Evolutionary conservation across 495 filamentous ascomycete species (phyloP), one percentile per base, ranked within the genome.

Genomic region (Coniosporium apollinis): DNA sequence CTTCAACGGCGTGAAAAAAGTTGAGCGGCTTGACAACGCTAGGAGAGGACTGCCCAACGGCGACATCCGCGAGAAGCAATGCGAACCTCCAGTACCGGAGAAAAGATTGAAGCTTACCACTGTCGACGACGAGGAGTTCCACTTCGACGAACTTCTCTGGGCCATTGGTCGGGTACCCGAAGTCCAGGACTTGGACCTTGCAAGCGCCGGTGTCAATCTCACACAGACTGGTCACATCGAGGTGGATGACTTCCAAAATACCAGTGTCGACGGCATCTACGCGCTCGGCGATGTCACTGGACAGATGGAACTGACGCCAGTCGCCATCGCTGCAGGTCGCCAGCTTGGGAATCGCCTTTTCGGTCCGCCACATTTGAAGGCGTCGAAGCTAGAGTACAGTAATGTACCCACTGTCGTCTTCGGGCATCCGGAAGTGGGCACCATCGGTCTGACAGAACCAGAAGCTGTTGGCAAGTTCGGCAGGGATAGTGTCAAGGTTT

Each of bases 321-420:
- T 74, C 19, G 69, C 70, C 9, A 73, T 75, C 40, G 69, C 70
- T 26, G 68, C 70, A 21, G 70, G 70, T 33, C 65, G 70, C 19
- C 60, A 67, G 43, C 60, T 74, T 3, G 61, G 62, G 11, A 71
- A 58, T 54, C 70, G 69, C 15, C 51, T 75, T 43, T 75, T 75
- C 41, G 68, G 69, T 4, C 57, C 59, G 16, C 44, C 57, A 6
- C 56, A 70, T 41, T 48, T 70, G 37, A 62, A 65, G 32, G 17
- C 22, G 2, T 55, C 67, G 34, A 66, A 62, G 42, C 53, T 74
- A 8, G 57, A 58, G 24, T 74, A 75, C 50, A 55, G 64, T 18
- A 67, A 69, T 51, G 70, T 75, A 41, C 69, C 70, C 2, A 68
- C 68, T 1, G 67, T 72, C 7, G 66, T 75, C 38, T 74, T 75